phyloP scores from a whole-genome alignment of 495 filamentous ascomycete genomes.

The Geoglossum glabrum region DNA sequence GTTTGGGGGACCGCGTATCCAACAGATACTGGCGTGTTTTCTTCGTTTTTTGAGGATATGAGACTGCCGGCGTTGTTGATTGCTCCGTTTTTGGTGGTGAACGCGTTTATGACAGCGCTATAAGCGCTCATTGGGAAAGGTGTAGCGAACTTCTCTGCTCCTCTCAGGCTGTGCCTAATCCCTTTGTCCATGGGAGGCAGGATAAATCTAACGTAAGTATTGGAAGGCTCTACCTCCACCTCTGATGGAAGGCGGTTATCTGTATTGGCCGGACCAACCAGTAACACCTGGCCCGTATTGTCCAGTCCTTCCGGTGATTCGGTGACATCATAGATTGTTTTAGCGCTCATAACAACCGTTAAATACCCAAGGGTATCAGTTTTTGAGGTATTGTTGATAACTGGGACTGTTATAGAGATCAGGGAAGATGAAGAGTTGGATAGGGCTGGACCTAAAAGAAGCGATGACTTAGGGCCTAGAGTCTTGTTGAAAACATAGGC shows the following conservation, averaged over 20 bases:
- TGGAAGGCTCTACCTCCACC: constrained; percentile 5
- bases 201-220: constrained; percentile 23
- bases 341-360: constrained; percentile 47
- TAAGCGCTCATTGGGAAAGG: constrained; percentile 39
- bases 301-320: constrained; percentile 45
- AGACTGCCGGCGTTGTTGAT: constrained; percentile 41
- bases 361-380: constrained; percentile 51
- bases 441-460: constrained; percentile 47
- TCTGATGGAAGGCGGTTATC: constrained; percentile 40
- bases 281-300: constrained; percentile 39
- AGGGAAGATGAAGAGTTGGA: constrained; percentile 51
- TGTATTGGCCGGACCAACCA: constrained; percentile 41
- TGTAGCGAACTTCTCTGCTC: constrained; percentile 21
- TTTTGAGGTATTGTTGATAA: constrained; percentile 38
- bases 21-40: constrained; percentile 40
- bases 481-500: constrained; percentile 29
- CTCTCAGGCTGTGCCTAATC: constrained; percentile 28
- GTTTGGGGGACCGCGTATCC: constrained; percentile 48
- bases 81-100: constrained; percentile 22
- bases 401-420: constrained; percentile 60
- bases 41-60: constrained; percentile 50
- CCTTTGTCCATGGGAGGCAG: constrained; percentile 21
- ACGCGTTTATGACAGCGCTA: constrained; percentile 33
- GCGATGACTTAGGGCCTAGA: constrained; percentile 17
- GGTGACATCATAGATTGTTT: constrained; percentile 35